Evolutionary conservation across 202 grass and related monocot genomes (phyloP), one percentile per base, ranked within the genome.

Genomic region (Tripidium arundinaceum): DNA sequence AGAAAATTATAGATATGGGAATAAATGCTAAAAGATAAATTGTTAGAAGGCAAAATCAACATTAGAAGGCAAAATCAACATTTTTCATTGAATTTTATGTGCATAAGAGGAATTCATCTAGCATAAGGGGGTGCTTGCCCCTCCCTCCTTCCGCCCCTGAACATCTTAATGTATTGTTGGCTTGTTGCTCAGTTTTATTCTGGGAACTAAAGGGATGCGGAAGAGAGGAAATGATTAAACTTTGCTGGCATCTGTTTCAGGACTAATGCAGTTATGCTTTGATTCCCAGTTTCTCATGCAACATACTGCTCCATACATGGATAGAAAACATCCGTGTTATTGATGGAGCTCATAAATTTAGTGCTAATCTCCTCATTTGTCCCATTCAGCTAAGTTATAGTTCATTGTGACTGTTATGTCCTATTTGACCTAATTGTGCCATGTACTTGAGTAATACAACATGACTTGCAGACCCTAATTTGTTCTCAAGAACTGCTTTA

Each of bases 221-320:
- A 79, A 69, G 34, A 54, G 39, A 76, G 41, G 68, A 54, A 70
- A 75, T 74, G 21, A 62, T 70, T 38, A 63, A 60, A 71, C 27
- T 39, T 69, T 77, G 6, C 12, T 61, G 38, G 15, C 28, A 84
- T 14, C 43, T 34, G 14, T 59, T 57, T 36, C 27, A 67, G 29
- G 25, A 68, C 8, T 68, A 68, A 5, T 62, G 31, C 22, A 64
- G 27, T 65, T 47, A 49, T 36, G 39, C 19, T 63, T 41, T 70
- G 31, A 47, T 62, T 77, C 68, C 65, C 15, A 25, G 18, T n/a
- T 79, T 83, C 29, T 61, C 16, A 49, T 83, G 64, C 70, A 79
- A 61, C 64, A 41, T 86, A 52, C 43, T 70, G 12, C 25, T 70
- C 55, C 6, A 40, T 74, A 60, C 6, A 7, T 74, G 39, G 49